Evolutionary conservation across 2,329 filamentous ascomycete species (phyloP), one percentile per base, ranked within the genome.

Genomic region (Verticillium zaregamsianum): DNA sequence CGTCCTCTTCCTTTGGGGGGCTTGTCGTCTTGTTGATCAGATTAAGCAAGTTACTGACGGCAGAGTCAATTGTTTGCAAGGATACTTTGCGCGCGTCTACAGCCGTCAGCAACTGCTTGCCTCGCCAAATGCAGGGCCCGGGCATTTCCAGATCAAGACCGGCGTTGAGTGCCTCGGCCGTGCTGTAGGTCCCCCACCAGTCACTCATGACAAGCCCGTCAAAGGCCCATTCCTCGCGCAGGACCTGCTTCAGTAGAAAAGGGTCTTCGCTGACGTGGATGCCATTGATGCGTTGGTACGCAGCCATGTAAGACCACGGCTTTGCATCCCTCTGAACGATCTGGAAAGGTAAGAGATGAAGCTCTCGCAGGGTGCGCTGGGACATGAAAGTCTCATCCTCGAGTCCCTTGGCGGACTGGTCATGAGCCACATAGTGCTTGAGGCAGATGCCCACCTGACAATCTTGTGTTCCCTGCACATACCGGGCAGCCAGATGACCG

Each of bases 291-390:
- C 81, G 79, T 64, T 86, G 86, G 67, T 87, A 87, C 3, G 83
- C 78, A 8, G 82, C 83, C 85, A 87, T 87, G 12, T 85, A 71
- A 61, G 82, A 80, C 67, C 80, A 80, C 3, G 83, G 81, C 33
- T 82, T 80, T 7, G 80, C 81, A 28, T 86, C 80, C 23, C 81
- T 76, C 62, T 88, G 76, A 0, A 84, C 84, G 62, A 88, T 80
- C 69, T 88, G 83, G 64, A 90, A 90, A 0, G 87, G 86, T 69
- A 84, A 77, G 3, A 89, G 76, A 65, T 89, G 89, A n/a, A 89
- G 83, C 68, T 90, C 87, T 20, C 86, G 77, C 61, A 88, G 69
- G 1, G 86, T 83, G 57, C 86, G 76, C 62, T 86, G 78, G 1
- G 78, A 74, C 55, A 84, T 75, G 25, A 79, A 69, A 32, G 78